Percentiles rank a stretch among this genome's conserved stretches.
These are phyloP conservation scores for Elsinoe batatas DNA, from an alignment of 2,329 filamentous ascomycete genomes.

Conservation along the genomic window DNA sequence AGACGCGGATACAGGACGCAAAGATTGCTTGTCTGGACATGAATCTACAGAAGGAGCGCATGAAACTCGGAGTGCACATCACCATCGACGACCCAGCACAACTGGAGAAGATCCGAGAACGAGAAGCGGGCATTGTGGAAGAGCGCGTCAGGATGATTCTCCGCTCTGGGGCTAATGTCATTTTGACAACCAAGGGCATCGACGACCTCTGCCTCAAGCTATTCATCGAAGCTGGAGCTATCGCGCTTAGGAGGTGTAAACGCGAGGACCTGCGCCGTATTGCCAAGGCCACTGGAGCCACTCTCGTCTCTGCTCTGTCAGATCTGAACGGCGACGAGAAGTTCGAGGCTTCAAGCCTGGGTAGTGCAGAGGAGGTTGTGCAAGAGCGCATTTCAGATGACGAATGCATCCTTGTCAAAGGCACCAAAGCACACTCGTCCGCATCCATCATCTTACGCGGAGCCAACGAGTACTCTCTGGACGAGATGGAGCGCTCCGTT, in stretches of 20 bases:
- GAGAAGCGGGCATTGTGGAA: conserved; percentile 85
- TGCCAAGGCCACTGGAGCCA: conserved; percentile 90
- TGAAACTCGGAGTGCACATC: conserved; percentile 98
- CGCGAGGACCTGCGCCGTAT: conserved; percentile 96
- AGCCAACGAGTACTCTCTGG: conserved; percentile 89
- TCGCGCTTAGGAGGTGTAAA: conserved; percentile 93
- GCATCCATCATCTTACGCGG: conserved; percentile 94
- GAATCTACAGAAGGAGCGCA: conserved; percentile 96
- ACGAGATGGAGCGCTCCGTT: conserved; percentile 98
- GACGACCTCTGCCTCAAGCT: conserved; percentile 91
- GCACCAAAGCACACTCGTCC: conserved; percentile 80
- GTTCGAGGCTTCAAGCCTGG: conserved; percentile 83
- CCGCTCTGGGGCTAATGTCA: conserved; percentile 91
- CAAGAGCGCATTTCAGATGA: conserved; percentile 98
- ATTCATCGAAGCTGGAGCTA: conserved; percentile 88
- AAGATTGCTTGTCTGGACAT: conserved; percentile 97
- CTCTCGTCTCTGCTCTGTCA: conserved; percentile 82
- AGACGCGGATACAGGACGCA: conserved; percentile 78
- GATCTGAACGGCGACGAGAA: conserved; percentile 96
- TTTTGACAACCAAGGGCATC: conserved; percentile 96
- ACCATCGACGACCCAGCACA: conserved; percentile 96
- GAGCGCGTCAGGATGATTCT: conserved; percentile 96
- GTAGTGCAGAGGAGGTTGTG: conserved; percentile 88
- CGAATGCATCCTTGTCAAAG: conserved; percentile 94
- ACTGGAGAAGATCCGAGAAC: conserved; percentile 89